phyloP scores from a whole-genome alignment of 805 yeast species.

The Pichia cephalocereana region DNA sequence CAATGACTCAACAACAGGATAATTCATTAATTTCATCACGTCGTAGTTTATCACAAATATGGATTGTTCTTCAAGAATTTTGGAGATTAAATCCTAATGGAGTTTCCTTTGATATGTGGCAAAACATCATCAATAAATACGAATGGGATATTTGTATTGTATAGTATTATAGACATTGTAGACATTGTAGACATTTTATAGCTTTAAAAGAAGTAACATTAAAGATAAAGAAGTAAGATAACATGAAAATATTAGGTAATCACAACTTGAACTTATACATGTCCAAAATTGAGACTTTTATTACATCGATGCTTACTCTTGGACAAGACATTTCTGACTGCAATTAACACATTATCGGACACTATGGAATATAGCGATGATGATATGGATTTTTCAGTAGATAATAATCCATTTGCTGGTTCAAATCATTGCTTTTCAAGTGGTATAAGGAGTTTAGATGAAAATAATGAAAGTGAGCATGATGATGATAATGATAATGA shows the following conservation, averaged over 20 bases:
- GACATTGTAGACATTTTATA: no score
- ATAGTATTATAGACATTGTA: not conserved
- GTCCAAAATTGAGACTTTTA: no score
- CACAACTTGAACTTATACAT: no score
- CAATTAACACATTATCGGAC: no score
- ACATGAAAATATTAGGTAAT: no score
- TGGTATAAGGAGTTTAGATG: constrained; percentile 13
- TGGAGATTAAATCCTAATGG: constrained; percentile 20
- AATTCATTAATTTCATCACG: not conserved
- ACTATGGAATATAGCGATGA: constrained; percentile 10
- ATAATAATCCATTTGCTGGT: constrained; percentile 30
- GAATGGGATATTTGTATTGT: constrained; percentile 19
- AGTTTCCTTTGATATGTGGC: constrained; percentile 16
- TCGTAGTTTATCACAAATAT: constrained; percentile 11
- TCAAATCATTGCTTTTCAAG: constrained; percentile 23
- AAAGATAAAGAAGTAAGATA: no score
- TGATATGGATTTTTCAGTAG: constrained; percentile 26
- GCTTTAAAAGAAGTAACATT: no score
- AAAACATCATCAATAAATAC: constrained; percentile 15
- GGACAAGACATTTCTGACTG: no score
- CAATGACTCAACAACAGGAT: not conserved
- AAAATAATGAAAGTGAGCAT: not conserved
- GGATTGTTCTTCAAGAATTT: constrained; percentile 17
- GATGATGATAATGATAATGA: not conserved
- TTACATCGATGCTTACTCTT: no score